Evolutionary conservation across 176 grass and related monocot genomes (phyloP), one percentile per base, ranked within the genome.

Genomic region (Carex pumila): DNA sequence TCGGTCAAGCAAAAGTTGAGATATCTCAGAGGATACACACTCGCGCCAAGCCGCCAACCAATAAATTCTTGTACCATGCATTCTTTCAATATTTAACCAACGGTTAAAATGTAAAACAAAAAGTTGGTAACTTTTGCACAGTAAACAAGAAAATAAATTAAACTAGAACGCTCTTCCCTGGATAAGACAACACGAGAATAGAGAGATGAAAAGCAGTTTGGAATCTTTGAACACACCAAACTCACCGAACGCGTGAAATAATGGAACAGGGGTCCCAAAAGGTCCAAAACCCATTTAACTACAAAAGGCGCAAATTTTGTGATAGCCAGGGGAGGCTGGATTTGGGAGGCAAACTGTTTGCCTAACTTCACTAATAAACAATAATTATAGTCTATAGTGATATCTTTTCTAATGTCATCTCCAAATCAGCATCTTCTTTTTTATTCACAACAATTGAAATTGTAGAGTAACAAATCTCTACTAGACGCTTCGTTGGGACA

Each of bases 321-420:
- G 61, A 81, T 66, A 55, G 77, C 66, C 52, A 36, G 47, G 65
- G 79, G 47, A 83, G 88, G 45, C 4, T 77, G 67, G 56, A 70
- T 86, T 75, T 75, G 10, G 60, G 60, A 86, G 66, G 49, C 11
- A 74, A 82, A 80, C 76, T 52, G 47, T 49, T 49, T 49, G 21
- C 61, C 62, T 68, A 69, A 47, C 59, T 64, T 17, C 56, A 29
- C 79, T 81, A 56, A 7, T 34, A 56, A 78, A 55, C 50, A 56
- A 34, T 34, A 34, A 34, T 34, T 17, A 67, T 41, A 36, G 34
- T 11, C 69, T 75, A 29, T 71, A 71, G 65, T 39, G 65, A 68
- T 32, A 37, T 39, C 65, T 39, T 55, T 25, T 78, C 72, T 30
- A 19, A 77, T 54, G 25, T 54, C 50, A 14, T 77, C 50, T 77